phyloP scores from a whole-genome alignment of 768 basidiomycete species.

The Melanogaster broomeanus region DNA sequence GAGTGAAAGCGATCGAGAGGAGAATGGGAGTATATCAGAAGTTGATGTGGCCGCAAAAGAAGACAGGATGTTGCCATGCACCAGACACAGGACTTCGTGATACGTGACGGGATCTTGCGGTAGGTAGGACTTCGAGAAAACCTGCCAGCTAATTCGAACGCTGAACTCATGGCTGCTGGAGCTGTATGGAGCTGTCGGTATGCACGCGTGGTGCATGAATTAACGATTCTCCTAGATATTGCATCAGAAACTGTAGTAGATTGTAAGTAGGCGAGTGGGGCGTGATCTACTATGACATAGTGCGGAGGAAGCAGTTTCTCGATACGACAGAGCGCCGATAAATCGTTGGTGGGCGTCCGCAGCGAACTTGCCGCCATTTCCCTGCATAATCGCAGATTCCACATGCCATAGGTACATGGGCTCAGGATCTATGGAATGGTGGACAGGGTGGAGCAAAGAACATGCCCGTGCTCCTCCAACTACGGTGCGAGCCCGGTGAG shows the following conservation, averaged over 20 bases:
- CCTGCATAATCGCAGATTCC: neutral
- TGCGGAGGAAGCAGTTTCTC: neutral
- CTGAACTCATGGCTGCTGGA: neutral
- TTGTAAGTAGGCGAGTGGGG: neutral
- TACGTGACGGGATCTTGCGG: too few relatives aligned
- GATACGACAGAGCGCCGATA: neutral
- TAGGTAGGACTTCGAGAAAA: too few relatives aligned
- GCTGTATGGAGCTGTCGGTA: neutral
- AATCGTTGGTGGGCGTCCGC: neutral
- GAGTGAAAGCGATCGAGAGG: too few relatives aligned
- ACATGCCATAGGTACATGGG: neutral
- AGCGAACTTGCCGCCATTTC: neutral
- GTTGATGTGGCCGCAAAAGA: too few relatives aligned
- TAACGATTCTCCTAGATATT: neutral
- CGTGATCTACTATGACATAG: too few relatives aligned
- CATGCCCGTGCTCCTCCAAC: too few relatives aligned
- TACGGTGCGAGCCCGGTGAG: neutral
- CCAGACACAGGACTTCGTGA: too few relatives aligned
- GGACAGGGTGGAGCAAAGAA: neutral
- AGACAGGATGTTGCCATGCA: too few relatives aligned
- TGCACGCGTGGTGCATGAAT: neutral
- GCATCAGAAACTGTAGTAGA: neutral
- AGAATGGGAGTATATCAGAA: too few relatives aligned
- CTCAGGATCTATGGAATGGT: neutral
- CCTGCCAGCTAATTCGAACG: too few relatives aligned